Evolutionary conservation across 1,139 yeast genomes (phyloP), one percentile per base, ranked within the genome.

Genomic region (Yamadazyma triangularis): DNA sequence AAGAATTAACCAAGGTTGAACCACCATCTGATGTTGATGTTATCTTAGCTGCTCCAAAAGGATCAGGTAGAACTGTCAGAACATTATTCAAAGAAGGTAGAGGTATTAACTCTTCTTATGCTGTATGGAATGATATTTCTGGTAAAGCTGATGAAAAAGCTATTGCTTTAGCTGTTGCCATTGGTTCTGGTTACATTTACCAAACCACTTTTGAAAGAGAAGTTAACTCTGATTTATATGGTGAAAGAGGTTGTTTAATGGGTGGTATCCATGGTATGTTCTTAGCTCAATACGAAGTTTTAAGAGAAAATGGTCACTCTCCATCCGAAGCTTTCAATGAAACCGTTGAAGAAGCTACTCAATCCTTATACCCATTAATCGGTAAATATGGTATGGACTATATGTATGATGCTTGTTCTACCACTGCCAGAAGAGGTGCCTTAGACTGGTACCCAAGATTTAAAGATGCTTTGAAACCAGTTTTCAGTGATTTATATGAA

Each of bases 181-280:
- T 91, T 60, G 98, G 98, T 67, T 89, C 97, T 45, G 98, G 98
- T 70, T 91, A 91, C 84, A 95, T 91, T 53, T 91, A 91, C 88
- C 88, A 91, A 77, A 91, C 98, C 73, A 91, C 98, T 50, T 93
- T 93, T 61, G 96, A 93, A 76, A 87, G 84, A 75, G 98, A 91
- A 75, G 98, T 91, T 61, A 87, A 85, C 88, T 89, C 97, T 48
- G 98, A 91, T 69, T 79, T 91, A 64, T 91, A 91, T 75, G 98
- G 98, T 74, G 98, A 91, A 79, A 88, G 98, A 79, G 98, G 98
- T 62, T 89, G 97, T 75, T 79, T 91, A 57, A 91, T 91, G 98
- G 98, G 98, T 65, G 98, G 98, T 79, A 89, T 91, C 77, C 98
- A 91, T 78, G 98, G 98, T 77, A 91, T 91, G 97, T 91, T 91